Percentiles rank a stretch among this genome's conserved stretches.
Evolutionary conservation across 2,329 filamentous ascomycete genomes (phyloP).

Genomic region (Immersiporthe knoxdaviesiana): DNA sequence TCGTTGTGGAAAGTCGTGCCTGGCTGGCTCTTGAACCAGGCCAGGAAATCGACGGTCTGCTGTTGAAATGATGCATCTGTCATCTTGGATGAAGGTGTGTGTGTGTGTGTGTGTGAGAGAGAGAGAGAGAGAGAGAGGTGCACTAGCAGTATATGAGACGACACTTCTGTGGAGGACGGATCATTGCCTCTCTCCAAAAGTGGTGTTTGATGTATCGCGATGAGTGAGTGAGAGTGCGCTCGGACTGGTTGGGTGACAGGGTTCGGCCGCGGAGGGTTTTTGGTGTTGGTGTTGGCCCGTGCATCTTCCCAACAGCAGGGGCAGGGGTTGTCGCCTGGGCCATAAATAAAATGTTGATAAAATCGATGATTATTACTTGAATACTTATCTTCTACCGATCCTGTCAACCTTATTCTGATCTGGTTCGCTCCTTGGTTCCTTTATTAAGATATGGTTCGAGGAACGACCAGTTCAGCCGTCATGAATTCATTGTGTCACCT

Average conservation of each 20-base stretch:
- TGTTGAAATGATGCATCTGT: constrained; percentile 43
- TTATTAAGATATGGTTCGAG: too few relatives aligned
- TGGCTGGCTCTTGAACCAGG: constrained; percentile 57
- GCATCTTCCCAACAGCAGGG: background rate
- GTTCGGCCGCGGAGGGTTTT: background rate
- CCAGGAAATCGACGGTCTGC: constrained; percentile 51
- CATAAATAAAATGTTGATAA: background rate
- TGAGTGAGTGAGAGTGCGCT: background rate
- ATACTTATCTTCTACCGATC: background rate
- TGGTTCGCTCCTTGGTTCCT: too few relatives aligned
- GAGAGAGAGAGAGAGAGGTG: too few relatives aligned
- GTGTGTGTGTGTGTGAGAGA: too few relatives aligned
- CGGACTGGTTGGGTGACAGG: background rate
- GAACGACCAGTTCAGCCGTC: too few relatives aligned
- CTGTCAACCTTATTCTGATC: background rate
- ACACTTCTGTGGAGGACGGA: background rate
- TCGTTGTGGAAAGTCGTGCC: constrained; percentile 57
- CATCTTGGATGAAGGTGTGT: too few relatives aligned
- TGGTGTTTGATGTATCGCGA: background rate
- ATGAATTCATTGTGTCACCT: too few relatives aligned
- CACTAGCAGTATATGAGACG: too few relatives aligned
- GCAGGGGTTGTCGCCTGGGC: background rate
- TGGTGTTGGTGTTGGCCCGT: constrained; percentile 11
- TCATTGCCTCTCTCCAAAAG: background rate
- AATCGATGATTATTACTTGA: too few relatives aligned